phyloP scores from a whole-genome alignment of 2,329 filamentous ascomycete genomes.

The Ilyonectria sp. region DNA sequence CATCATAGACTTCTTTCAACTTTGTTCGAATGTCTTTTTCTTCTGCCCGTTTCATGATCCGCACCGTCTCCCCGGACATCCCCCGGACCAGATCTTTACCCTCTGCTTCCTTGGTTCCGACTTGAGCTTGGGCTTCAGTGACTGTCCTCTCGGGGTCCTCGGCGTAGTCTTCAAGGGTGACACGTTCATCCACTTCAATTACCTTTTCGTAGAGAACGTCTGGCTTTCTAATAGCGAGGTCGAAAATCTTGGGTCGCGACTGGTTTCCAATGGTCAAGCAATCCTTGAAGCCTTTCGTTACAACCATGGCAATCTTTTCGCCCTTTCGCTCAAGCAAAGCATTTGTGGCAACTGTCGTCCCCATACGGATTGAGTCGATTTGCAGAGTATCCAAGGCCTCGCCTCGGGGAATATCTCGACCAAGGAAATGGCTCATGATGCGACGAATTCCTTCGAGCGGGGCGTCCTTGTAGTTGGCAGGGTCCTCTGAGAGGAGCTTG shows the following conservation, averaged over 20 bases:
- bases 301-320: slow-evolving; percentile 88
- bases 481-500: slow-evolving; percentile 92
- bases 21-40: slow-evolving; percentile 69
- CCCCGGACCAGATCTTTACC: slow-evolving; percentile 76
- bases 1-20: slow-evolving; percentile 73
- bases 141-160: slow-evolving; percentile 81
- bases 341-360: slow-evolving; percentile 95
- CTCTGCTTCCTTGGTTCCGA: slow-evolving; percentile 62
- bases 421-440: slow-evolving; percentile 84
- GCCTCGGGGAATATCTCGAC: slow-evolving; percentile 83
- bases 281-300: slow-evolving; percentile 90
- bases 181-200: slow-evolving; percentile 91
- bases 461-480: slow-evolving; percentile 90
- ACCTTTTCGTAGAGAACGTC: slow-evolving; percentile 89
- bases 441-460: slow-evolving; percentile 92
- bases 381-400: slow-evolving; percentile 84
- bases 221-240: slow-evolving; percentile 88
- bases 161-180: slow-evolving; percentile 92
- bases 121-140: slow-evolving; percentile 68
- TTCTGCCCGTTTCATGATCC: slow-evolving; percentile 74
- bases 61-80: slow-evolving; percentile 78
- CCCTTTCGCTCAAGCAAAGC: slow-evolving; percentile 92
- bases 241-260: slow-evolving; percentile 90
- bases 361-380: slow-evolving; percentile 96
- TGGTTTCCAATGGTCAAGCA: slow-evolving; percentile 93